Percentiles rank a stretch among this genome's conserved stretches.
phyloP scores from a whole-genome alignment of 2,329 filamentous ascomycete genomes.

The Chaetomiaceae sp. region DNA sequence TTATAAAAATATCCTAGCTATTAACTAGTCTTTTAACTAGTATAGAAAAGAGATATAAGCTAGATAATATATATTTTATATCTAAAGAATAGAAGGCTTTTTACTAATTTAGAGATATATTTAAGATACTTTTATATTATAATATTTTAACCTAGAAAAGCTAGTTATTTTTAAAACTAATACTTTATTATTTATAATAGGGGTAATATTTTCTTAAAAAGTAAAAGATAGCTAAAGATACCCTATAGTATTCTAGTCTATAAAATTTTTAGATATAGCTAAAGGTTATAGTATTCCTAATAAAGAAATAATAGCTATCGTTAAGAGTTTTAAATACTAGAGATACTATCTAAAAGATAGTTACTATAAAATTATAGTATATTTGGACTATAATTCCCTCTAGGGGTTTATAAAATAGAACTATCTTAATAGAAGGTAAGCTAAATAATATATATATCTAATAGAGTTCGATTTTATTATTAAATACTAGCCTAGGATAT shows the following conservation, averaged over 20 bases:
- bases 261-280: neutral
- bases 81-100: neutral
- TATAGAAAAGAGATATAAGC: neutral
- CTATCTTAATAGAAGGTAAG: neutral
- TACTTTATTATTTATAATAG: neutral
- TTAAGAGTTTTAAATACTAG: no score
- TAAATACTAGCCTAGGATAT: no score
- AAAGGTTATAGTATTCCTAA: neutral
- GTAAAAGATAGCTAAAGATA: neutral
- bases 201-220: neutral
- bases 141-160: neutral
- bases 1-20: no score
- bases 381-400: constrained; percentile 1
- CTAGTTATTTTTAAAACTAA: neutral
- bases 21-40: no score
- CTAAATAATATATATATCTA: neutral
- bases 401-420: neutral
- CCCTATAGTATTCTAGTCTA: no score
- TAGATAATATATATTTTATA: neutral
- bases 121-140: neutral
- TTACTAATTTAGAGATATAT: neutral
- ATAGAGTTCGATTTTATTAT: neutral
- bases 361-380: no score
- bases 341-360: no score
- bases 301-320: neutral